Evolutionary conservation across 768 basidiomycete genomes (phyloP).

Genomic region (Mycena capillaripes): DNA sequence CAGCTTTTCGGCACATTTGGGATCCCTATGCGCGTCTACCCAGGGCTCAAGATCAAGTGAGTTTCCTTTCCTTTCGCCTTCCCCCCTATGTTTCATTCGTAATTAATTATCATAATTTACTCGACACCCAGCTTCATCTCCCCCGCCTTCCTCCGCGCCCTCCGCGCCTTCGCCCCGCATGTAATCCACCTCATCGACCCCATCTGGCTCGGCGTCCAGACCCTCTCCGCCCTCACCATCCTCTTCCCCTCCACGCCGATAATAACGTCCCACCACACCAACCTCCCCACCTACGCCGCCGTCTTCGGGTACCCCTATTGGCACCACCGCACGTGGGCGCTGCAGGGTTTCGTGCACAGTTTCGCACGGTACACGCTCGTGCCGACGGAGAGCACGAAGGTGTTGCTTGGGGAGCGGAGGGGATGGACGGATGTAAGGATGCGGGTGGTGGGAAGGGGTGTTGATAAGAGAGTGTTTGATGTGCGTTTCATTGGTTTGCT

Average conservation of each 20-base stretch:
- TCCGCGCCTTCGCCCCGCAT: slow-evolving; percentile 46
- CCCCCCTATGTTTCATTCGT: too few species aligned
- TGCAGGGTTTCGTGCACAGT: not conserved
- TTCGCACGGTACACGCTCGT: slow-evolving; percentile 15
- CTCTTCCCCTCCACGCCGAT: slow-evolving; percentile 39
- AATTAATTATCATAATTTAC: too few species aligned
- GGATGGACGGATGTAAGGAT: not conserved
- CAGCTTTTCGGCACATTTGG: too few species aligned
- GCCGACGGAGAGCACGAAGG: slow-evolving; percentile 4
- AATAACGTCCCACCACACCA: slow-evolving; percentile 34
- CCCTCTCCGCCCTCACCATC: slow-evolving; percentile 50
- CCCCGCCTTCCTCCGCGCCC: slow-evolving; percentile 19
- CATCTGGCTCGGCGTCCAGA: too few species aligned
- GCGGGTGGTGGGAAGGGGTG: slow-evolving; percentile 1
- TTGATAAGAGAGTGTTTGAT: not conserved
- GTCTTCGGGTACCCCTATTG: slow-evolving; percentile 34
- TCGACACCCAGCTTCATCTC: slow-evolving; percentile 31
- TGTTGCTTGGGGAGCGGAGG: not conserved
- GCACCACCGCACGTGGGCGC: not conserved
- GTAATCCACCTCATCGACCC: slow-evolving; percentile 59
- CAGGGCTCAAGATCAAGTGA: slow-evolving; percentile 29
- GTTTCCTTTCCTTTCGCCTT: too few species aligned
- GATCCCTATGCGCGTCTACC: slow-evolving; percentile 12
- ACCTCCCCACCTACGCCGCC: slow-evolving; percentile 34
- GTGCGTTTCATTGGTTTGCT: slow-evolving; percentile 1